Evolutionary conservation across 2,329 filamentous ascomycete genomes (phyloP), one percentile per base, ranked within the genome.

Genomic region (Helotiales sp.): DNA sequence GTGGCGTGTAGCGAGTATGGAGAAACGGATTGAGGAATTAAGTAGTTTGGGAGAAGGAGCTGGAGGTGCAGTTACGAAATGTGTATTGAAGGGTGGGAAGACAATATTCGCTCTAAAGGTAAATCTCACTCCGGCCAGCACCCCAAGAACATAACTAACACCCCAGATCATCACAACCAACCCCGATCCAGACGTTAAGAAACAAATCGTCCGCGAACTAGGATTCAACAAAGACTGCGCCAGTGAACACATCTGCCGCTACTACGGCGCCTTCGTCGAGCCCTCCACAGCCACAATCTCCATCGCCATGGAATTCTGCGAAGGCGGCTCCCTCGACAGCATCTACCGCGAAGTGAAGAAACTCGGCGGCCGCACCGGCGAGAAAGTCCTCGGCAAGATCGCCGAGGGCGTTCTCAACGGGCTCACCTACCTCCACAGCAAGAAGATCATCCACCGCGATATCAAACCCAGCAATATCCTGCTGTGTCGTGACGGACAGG

Each of bases 391-490:
- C 3, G 96, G 96, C 70, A 98, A 98, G 82, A 92, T 99, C 52
- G 93, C 96, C 49, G 96, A 98, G 79, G 96, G 95, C 63, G 95
- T 99, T 3, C 83, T 99, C 63, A 93, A 93, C 74, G 96, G 96
- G 26, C 83, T 99, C 69, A 98, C 94, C 8, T 99, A 99, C 80
- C 88, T 99, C 8, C 93, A 98, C 82, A 91, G 91, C 75, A 91
- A 95, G 77, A 96, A 97, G 79, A 99, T 99, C 79, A 98, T 99
- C 75, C 96, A 99, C 80, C 90, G 96, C 81, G 96, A 99, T 78
- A 99, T 99, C 83, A 99, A 99, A 80, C 96, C 96, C 1, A 96
- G 92, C 70, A 99, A 99, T 79, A 98, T 99, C 74, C 86, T 99
- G 24, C 86, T 99, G 32, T 97, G 93, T 78, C 91, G 95, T 69